Evolutionary conservation across 1,284 basidiomycete genomes (phyloP), one percentile per base, ranked within the genome.

Genomic region (Pseudomicrostroma phylloplanum): DNA sequence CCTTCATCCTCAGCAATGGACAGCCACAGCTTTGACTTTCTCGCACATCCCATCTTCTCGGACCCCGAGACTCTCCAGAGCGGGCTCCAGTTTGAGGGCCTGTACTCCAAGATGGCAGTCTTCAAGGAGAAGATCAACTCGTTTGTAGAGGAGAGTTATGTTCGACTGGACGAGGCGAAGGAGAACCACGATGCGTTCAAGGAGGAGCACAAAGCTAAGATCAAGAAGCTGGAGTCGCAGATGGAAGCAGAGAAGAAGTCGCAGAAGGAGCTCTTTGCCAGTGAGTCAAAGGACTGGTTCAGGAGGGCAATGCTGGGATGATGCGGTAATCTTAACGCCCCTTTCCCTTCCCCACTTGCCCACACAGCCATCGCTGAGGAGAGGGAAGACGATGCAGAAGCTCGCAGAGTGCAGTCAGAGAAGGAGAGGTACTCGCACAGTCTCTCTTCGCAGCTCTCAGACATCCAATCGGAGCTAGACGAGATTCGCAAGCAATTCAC

Each of bases 381-480:
- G 58, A 30, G 53, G 21, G 42, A 58, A 17, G 59, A 55, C 19
- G 59, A 61, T 19, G 42, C 26, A 19, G 55, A 39, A 36, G 55
- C 59, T 41, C 55, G 51, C 51, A 19, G 54, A 13, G 36, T 57
- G 25, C 59, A 61, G 30, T n/a, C 56, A 15, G 36, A 55, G 30
- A 36, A 57, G 30, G 21, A 57, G 15, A 56, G 43, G 19, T 40
- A 26, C 25, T 30, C 26, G 15, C 53, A 42, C 26, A 21, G 46
- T 4, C 25, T 61, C 12, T 25, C 17, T 23, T 40, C 55, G 43
- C 55, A 55, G 48, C 30, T 61, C 41, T n/a, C 30, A 23, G 59
- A 61, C 36, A 55, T 42, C 25, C 55, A 61, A 42, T 23, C 19
- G 25, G 59, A 61, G 40, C 48, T 46, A n/a, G 55, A 61, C 26